These are phyloP conservation scores for Nannochloris sp. DNA, from an alignment of 139 green algal species.

Conservation along the genomic window DNA sequence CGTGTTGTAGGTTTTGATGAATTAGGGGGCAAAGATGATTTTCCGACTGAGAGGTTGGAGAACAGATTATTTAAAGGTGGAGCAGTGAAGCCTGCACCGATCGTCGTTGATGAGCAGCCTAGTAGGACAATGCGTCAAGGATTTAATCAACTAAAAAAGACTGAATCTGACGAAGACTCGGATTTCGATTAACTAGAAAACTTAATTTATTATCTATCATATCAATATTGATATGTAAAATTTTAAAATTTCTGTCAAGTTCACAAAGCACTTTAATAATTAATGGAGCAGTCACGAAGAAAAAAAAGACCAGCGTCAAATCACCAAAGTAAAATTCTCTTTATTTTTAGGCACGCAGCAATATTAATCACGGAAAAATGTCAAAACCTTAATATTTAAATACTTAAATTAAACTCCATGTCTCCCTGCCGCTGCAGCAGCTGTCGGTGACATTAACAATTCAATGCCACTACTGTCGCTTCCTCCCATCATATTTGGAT, in stretches of 20 bases:
- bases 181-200: slow-evolving; percentile 55
- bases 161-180: slow-evolving; percentile 56
- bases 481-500: too few relatives aligned
- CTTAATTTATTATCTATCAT: background rate
- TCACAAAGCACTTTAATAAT: too few relatives aligned
- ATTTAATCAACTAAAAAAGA: slow-evolving; percentile 8
- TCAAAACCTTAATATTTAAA: too few relatives aligned
- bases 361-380: too few relatives aligned
- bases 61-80: slow-evolving; percentile 25
- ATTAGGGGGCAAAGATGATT: slow-evolving; percentile 66
- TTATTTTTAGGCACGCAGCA: too few relatives aligned
- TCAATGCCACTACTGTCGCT: too few relatives aligned
- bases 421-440: too few relatives aligned
- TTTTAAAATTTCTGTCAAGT: background rate
- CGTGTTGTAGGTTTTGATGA: slow-evolving; percentile 84
- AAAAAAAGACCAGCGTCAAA: too few relatives aligned
- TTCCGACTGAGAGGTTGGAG: slow-evolving; percentile 17
- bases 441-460: too few relatives aligned
- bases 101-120: slow-evolving; percentile 18
- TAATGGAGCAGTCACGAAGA: too few relatives aligned
- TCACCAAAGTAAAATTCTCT: too few relatives aligned
- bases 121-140: slow-evolving; percentile 19
- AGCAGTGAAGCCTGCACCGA: background rate
- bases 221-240: background rate
- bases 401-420: too few relatives aligned